Evolutionary conservation across 345 rosid genomes (phyloP).

Genomic region (Acer saccharum): DNA sequence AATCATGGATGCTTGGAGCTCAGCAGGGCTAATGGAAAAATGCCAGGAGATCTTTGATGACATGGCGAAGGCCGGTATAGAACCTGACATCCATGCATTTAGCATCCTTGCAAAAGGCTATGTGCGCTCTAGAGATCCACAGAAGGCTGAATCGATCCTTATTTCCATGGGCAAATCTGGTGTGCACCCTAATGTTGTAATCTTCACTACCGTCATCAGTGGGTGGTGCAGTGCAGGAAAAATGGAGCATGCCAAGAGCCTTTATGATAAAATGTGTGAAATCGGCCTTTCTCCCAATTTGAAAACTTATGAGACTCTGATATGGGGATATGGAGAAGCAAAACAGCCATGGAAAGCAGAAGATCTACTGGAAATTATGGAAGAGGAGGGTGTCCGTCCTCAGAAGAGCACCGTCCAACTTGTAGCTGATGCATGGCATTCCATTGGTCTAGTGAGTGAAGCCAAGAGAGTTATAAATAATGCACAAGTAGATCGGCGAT

Average conservation of each 20-base stretch:
- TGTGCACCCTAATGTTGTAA: conserved; percentile 76
- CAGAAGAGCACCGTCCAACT: conserved; percentile 65
- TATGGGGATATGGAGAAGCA: conserved; percentile 89
- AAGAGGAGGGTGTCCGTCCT: conserved; percentile 58
- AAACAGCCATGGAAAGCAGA: conserved; percentile 87
- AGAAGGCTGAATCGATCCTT: conserved; percentile 66
- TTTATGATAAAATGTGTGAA: conserved; percentile 64
- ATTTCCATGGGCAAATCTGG: conserved; percentile 54
- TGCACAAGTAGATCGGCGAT: conserved; percentile 22
- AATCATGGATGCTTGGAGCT: conserved; percentile 92
- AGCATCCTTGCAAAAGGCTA: conserved; percentile 91
- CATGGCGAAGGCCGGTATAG: conserved; percentile 73
- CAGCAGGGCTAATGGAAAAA: conserved; percentile 79
- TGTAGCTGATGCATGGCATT: conserved; percentile 76
- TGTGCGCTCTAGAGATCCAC: conserved; percentile 70
- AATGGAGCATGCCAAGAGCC: conserved; percentile 67
- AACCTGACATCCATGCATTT: conserved; percentile 72
- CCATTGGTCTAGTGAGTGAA: conserved; percentile 63
- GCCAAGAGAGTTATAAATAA: conserved; percentile 47
- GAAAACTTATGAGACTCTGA: conserved; percentile 82
- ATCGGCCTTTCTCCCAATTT: conserved; percentile 59
- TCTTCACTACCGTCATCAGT: conserved; percentile 77
- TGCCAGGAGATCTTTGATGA: conserved; percentile 81
- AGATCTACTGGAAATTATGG: conserved; percentile 66
- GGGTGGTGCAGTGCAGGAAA: conserved; percentile 83